phyloP scores from a whole-genome alignment of 176 grass and related monocot genomes.

The Microstegium vimineum region DNA sequence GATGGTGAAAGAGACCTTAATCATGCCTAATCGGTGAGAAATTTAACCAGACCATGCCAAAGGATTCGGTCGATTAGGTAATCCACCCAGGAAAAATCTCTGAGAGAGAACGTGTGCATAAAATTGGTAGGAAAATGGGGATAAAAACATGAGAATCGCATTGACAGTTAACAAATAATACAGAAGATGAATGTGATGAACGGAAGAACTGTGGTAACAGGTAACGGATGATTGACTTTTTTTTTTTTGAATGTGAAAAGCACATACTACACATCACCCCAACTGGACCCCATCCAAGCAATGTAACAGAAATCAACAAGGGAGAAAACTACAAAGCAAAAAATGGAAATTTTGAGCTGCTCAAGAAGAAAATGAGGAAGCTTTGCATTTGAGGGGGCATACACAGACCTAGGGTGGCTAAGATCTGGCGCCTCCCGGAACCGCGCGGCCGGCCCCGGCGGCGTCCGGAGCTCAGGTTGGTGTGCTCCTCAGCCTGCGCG shows the following conservation, averaged over 20 bases:
- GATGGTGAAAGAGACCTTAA: neutral
- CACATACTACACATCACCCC: neutral
- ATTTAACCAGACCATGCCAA: too few relatives aligned
- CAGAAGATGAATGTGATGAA: neutral
- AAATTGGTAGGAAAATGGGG: neutral
- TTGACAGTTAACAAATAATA: neutral
- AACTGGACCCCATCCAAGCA: constrained; percentile 31
- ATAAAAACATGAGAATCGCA: neutral
- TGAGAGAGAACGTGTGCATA: neutral
- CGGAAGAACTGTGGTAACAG: neutral
- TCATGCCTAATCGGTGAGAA: neutral
- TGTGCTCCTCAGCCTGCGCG: constrained; percentile 26
- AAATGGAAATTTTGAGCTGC: neutral
- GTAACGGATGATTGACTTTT: neutral
- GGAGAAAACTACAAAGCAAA: constrained; percentile 2
- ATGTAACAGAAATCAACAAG: constrained; percentile 31
- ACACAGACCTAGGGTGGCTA: constrained; percentile 63
- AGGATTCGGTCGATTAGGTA: constrained; percentile 3
- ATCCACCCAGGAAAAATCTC: neutral
- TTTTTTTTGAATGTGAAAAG: neutral
- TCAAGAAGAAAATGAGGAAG: neutral
- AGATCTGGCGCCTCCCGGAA: constrained; percentile 85
- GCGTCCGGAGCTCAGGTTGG: constrained; percentile 39
- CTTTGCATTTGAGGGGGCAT: neutral
- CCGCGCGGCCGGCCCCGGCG: constrained; percentile 77